phyloP scores from a whole-genome alignment of 345 rosid species.

The Hevea brasiliensis region DNA sequence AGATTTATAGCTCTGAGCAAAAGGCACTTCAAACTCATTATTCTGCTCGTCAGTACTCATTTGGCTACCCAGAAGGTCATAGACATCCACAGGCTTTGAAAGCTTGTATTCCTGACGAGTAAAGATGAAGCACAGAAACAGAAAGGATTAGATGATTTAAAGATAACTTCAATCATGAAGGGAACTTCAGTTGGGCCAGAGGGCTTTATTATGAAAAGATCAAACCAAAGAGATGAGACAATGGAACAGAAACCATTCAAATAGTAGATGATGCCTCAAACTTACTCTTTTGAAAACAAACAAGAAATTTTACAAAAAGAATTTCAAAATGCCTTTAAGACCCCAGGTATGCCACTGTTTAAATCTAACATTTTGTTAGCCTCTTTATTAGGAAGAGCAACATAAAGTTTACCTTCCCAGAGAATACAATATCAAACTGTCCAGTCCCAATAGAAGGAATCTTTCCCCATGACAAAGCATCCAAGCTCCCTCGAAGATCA shows the following conservation, averaged over 20 bases:
- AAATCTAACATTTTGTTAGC: not conserved
- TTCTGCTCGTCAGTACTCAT: conserved; percentile 29
- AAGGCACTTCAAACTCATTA: conserved; percentile 28
- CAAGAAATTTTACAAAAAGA: not conserved
- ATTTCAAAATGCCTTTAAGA: not conserved
- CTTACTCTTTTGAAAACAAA: conserved; percentile 7
- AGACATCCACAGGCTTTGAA: conserved; percentile 51
- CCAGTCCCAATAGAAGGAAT: conserved; percentile 70
- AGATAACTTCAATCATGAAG: conserved; percentile 1
- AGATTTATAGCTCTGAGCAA: conserved; percentile 22
- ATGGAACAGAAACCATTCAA: not conserved
- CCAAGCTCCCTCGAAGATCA: conserved; percentile 74
- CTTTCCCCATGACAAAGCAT: conserved; percentile 88
- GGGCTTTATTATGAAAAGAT: not conserved
- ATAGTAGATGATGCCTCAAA: not conserved
- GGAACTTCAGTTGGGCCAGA: not conserved
- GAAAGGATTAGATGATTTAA: conserved; percentile 10
- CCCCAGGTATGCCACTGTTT: not conserved
- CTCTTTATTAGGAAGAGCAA: conserved; percentile 21
- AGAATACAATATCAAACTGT: conserved; percentile 64
- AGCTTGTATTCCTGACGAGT: conserved; percentile 47
- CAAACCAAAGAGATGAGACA: not conserved
- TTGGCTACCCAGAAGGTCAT: conserved; percentile 48
- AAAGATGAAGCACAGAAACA: conserved; percentile 1
- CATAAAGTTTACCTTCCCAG: conserved; percentile 51